Percentiles rank a stretch among this genome's conserved stretches.
phyloP scores from a whole-genome alignment of 352 stramenopile species.

The Phytophthora europaea region DNA sequence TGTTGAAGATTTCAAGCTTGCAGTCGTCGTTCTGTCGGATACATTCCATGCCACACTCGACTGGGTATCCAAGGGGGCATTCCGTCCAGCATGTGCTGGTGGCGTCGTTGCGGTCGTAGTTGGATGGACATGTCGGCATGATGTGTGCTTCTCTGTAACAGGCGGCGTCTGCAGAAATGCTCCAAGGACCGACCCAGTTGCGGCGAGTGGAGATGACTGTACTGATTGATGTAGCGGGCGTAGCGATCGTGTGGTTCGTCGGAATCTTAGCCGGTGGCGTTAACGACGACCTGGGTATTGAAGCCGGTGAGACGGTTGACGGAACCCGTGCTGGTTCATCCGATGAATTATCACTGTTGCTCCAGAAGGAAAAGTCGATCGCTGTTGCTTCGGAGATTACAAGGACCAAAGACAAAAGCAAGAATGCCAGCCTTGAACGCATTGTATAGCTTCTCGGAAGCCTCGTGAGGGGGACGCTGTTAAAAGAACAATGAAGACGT shows the following conservation, averaged over 20 bases:
- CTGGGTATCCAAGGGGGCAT: conserved; percentile 59
- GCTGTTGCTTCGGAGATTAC: not conserved
- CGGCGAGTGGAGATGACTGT: conserved; percentile 20
- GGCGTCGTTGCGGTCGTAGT: conserved; percentile 52
- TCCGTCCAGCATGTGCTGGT: conserved; percentile 59
- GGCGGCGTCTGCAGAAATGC: conserved; percentile 15
- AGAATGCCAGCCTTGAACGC: not conserved
- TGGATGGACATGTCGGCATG: conserved; percentile 36
- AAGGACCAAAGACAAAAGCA: conserved; percentile 7
- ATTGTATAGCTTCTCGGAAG: not conserved
- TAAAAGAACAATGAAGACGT: conserved; percentile 13
- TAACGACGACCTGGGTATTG: not conserved
- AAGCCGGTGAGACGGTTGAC: not conserved
- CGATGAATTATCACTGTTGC: conserved; percentile 15
- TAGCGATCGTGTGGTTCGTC: conserved; percentile 15
- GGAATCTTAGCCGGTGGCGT: not conserved
- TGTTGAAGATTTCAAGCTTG: conserved; percentile 46
- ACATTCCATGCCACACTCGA: conserved; percentile 60
- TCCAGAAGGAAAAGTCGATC: conserved; percentile 18
- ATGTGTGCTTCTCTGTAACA: conserved; percentile 41
- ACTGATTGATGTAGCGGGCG: conserved; percentile 9
- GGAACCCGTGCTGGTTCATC: not conserved
- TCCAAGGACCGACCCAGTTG: conserved; percentile 50
- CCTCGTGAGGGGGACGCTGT: not conserved
- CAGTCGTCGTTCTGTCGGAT: conserved; percentile 50